Evolutionary conservation across 495 filamentous ascomycete genomes (phyloP), one percentile per base, ranked within the genome.

Genomic region (Penicillium diatomitis): DNA sequence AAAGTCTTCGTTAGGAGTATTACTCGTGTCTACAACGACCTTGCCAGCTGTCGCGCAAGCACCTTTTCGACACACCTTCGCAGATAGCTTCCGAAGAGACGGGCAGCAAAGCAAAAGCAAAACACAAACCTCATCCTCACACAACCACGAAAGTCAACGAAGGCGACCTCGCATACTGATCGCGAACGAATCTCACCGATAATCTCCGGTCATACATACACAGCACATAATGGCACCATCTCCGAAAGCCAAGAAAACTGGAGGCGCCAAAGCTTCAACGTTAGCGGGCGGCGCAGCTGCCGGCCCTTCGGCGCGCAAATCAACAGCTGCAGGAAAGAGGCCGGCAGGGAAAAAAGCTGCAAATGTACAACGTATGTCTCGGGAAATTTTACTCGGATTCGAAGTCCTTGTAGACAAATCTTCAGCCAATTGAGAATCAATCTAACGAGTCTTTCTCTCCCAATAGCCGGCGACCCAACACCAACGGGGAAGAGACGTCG

Each of bases 381-480:
- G 45, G 35, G 28, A 33, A 27, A 4, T n/a, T 8, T 41, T 43
- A 8, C 29, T n/a, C 8, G 41, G 33, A 3, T 32, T 32, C 28
- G 33, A 33, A 8, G 8, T 7, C 27, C n/a, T 12, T 3, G 6
- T 11, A 3, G 7, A 32, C 11, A 3, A 46, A 48, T 40, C 11
- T 29, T 35, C 47, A 20, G 20, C 20, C 20, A 20, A 20, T 20
- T 20, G 20, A 20, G 20, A 20, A 20, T 30, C n/a, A 40, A 35
- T 39, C 10, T 31, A 27, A 43, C 41, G n/a, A 3, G 5, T 1
- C 30, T 20, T 20, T 20, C 20, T 20, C 0, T 20, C 4, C n/a
- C 33, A 46, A 32, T 49, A 90, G 86, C 85, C 51, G 86, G 84
- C 35, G 85, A 90, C 53, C 84, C 84, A 34, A 70, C 84, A 43